Percentiles rank a stretch among this genome's conserved stretches.
Conservation (phyloP, 2,329 filamentous ascomycete species). For the Penicillium sp. region DNA sequence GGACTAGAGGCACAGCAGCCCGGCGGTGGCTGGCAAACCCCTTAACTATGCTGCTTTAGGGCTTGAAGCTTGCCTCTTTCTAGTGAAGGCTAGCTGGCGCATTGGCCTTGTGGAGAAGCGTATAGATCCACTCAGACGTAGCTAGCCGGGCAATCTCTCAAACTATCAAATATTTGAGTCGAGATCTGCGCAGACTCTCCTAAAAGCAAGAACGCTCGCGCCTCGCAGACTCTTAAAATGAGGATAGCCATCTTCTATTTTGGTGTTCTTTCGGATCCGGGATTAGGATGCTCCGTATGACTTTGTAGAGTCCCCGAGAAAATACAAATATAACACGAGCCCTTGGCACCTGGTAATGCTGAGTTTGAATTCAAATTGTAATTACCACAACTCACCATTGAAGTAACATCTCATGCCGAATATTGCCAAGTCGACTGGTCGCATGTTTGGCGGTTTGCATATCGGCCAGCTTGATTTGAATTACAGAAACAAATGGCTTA, state of each 20-base stretch:
- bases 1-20: neutral
- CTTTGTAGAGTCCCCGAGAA: neutral
- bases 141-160: neutral
- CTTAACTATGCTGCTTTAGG: neutral
- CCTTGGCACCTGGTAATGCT: neutral
- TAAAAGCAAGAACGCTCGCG: neutral
- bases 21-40: neutral
- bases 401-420: neutral
- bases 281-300: too few relatives aligned
- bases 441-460: neutral
- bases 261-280: too few relatives aligned
- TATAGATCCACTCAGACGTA: neutral
- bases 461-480: neutral
- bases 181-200: constrained; percentile 1
- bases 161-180: neutral
- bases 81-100: neutral
- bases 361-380: too few relatives aligned
- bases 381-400: neutral
- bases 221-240: neutral
- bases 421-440: neutral
- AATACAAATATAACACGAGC: neutral
- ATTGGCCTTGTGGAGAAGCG: neutral
- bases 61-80: neutral
- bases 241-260: neutral
- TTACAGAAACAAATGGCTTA: neutral